Evolutionary conservation across 2,329 filamentous ascomycete genomes (phyloP).

Genomic region (Knufia petricola): DNA sequence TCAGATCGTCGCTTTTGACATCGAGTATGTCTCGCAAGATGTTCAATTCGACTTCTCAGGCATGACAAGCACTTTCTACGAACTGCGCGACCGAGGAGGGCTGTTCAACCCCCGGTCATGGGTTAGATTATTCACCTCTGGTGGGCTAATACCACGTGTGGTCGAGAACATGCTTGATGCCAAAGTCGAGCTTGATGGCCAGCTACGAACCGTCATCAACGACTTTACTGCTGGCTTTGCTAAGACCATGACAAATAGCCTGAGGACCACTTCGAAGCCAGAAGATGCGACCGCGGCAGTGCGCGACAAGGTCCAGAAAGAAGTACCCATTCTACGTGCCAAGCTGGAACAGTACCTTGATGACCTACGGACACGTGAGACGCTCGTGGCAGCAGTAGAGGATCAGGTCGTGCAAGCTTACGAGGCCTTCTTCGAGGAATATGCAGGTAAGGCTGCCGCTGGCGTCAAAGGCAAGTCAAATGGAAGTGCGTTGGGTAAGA

Average conservation of each 20-base stretch:
- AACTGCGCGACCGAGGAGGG: constrained; percentile 54
- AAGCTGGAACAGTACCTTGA: constrained; percentile 56
- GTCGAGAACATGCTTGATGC: constrained; percentile 64
- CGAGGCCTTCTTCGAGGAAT: constrained; percentile 53
- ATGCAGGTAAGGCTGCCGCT: constrained; percentile 31
- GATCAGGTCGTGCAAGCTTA: constrained; percentile 54
- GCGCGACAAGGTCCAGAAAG: constrained; percentile 47
- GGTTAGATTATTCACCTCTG: constrained; percentile 48
- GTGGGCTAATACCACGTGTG: constrained; percentile 50
- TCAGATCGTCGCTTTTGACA: constrained; percentile 90
- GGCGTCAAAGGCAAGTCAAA: constrained; percentile 13
- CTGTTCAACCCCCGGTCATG: constrained; percentile 57
- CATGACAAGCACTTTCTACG: constrained; percentile 57
- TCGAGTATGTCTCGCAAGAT: constrained; percentile 62
- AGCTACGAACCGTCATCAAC: constrained; percentile 53
- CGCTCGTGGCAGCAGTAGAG: constrained; percentile 55
- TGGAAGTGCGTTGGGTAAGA: constrained; percentile 25
- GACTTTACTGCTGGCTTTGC: constrained; percentile 55
- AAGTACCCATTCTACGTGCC: constrained; percentile 46
- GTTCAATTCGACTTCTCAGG: constrained; percentile 58
- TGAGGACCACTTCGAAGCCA: constrained; percentile 30
- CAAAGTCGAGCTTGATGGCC: constrained; percentile 57
- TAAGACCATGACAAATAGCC: constrained; percentile 44
- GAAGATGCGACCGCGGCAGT: constrained; percentile 39
- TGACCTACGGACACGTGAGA: constrained; percentile 55